Conservation (phyloP, 164 flowering plant species). For the Vitis riparia region DNA sequence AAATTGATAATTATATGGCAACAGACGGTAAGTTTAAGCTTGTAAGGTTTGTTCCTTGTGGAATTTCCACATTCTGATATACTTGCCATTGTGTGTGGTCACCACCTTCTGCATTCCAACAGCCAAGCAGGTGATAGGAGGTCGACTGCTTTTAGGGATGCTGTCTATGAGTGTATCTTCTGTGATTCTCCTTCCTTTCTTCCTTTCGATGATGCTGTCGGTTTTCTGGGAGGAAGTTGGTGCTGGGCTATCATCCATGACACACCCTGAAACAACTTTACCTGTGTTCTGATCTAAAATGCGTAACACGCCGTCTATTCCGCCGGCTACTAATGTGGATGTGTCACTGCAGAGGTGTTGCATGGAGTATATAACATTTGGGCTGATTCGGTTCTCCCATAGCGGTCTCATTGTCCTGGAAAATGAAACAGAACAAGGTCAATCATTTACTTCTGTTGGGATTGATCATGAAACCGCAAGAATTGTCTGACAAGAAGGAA, state of each 20-base stretch:
- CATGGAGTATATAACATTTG: constrained; percentile 74
- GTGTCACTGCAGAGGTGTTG: constrained; percentile 57
- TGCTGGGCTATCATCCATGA: constrained; percentile 27
- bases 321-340: constrained; percentile 71
- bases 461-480: background rate
- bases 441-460: background rate
- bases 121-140: constrained; percentile 76
- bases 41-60: background rate
- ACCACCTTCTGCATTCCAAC: constrained; percentile 92
- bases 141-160: constrained; percentile 48
- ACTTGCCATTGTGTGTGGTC: constrained; percentile 61
- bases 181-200: constrained; percentile 41
- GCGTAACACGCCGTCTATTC: constrained; percentile 85
- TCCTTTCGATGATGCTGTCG: constrained; percentile 27
- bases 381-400: constrained; percentile 70
- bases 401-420: constrained; percentile 62
- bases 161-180: constrained; percentile 43
- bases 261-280: constrained; percentile 52
- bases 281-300: constrained; percentile 64
- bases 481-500: background rate
- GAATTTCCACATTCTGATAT: constrained; percentile 78
- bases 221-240: constrained; percentile 13
- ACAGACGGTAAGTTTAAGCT: no score
- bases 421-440: background rate
- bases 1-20: no score